Percentiles rank a stretch among this genome's conserved stretches.
Evolutionary conservation across 2,329 filamentous ascomycete genomes (phyloP).

Genomic region (Tolypocladium amazonense): DNA sequence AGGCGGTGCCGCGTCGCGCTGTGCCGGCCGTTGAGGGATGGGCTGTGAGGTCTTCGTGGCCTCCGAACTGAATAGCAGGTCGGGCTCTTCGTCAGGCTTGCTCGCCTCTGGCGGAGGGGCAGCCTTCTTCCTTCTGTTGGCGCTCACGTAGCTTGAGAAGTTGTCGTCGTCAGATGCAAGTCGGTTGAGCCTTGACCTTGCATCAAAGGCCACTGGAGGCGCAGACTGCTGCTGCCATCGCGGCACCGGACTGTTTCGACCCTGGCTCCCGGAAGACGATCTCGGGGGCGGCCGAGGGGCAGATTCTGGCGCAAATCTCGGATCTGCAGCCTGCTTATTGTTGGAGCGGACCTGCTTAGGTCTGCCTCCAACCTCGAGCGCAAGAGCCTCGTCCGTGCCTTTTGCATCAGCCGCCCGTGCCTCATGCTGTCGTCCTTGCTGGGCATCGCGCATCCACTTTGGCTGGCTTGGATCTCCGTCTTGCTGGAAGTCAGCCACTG

Average conservation of each 20-base stretch:
- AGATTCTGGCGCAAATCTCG: slow-evolving; percentile 17
- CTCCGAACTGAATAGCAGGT: slow-evolving; percentile 50
- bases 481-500: slow-evolving; percentile 73
- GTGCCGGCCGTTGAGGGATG: slow-evolving; percentile 24
- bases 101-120: slow-evolving; percentile 36
- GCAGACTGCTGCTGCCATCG: slow-evolving; percentile 46
- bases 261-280: slow-evolving; percentile 30
- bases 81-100: slow-evolving; percentile 35
- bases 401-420: slow-evolving; percentile 19
- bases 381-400: slow-evolving; percentile 63
- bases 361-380: slow-evolving; percentile 59
- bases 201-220: slow-evolving; percentile 24
- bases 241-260: slow-evolving; percentile 36
- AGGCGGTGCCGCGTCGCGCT: slow-evolving; percentile 20
- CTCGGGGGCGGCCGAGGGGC: slow-evolving; percentile 40
- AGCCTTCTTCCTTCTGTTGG: slow-evolving; percentile 65
- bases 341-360: slow-evolving; percentile 31
- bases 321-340: slow-evolving; percentile 15
- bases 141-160: slow-evolving; percentile 77
- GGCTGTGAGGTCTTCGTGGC: slow-evolving; percentile 23
- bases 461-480: slow-evolving; percentile 69
- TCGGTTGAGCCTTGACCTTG: slow-evolving; percentile 52
- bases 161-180: slow-evolving; percentile 66
- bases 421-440: slow-evolving; percentile 29
- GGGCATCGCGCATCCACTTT: slow-evolving; percentile 85